A percentile compares a stretch with the other conserved stretches of the same genome.
Conservation (phyloP, 441 rosid species). For the Lagerstroemia fauriei region DNA sequence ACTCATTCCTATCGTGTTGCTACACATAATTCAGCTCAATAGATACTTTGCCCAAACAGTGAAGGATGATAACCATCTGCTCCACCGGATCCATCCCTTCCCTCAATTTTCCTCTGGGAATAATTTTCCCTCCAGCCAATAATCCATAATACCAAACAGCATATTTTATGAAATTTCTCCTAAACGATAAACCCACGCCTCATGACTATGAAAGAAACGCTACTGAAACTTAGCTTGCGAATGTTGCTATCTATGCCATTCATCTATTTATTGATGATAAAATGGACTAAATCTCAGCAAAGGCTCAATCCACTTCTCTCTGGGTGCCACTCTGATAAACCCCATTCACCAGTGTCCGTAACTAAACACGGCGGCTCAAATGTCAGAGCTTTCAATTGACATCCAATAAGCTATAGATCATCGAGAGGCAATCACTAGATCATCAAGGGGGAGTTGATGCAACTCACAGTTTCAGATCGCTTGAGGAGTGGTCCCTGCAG, state of each 20-base stretch:
- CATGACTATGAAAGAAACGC: not conserved
- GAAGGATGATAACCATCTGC: not conserved
- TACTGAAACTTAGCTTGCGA: not conserved
- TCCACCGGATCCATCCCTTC: not conserved
- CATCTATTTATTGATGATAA: not conserved
- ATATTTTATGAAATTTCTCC: not conserved
- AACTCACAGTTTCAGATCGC: conserved; percentile 83
- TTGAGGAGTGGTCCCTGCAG: conserved; percentile 92
- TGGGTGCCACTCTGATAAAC: not conserved
- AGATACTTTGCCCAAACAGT: not conserved
- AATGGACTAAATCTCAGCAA: not conserved
- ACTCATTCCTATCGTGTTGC: not conserved
- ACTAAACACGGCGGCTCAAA: not conserved
- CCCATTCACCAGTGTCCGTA: not conserved
- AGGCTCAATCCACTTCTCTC: not conserved
- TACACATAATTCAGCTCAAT: not conserved
- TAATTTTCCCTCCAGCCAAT: not conserved
- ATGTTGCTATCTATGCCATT: not conserved
- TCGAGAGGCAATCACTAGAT: not conserved
- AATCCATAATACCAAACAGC: not conserved
- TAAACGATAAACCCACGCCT: not conserved
- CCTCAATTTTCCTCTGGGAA: not conserved
- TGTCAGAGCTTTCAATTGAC: not conserved
- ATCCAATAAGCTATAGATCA: not conserved
- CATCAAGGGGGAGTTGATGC: conserved; percentile 9